Conservation (phyloP, 139 green algal genomes). For the Protoeuglena noctilucae region DNA sequence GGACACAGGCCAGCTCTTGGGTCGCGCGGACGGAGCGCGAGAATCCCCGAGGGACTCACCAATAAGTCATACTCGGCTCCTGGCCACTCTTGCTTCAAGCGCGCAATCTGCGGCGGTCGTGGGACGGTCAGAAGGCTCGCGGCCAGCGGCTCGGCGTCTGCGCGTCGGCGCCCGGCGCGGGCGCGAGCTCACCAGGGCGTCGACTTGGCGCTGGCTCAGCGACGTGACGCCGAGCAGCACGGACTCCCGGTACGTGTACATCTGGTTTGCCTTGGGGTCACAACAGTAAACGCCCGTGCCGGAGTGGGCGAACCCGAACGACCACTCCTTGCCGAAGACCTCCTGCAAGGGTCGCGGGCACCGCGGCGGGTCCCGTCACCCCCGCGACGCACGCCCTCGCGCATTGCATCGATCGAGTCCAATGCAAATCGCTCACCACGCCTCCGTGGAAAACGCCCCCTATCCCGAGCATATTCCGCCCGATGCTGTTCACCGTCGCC, state of each 20-base stretch:
- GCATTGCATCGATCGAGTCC: background rate
- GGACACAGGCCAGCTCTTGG: background rate
- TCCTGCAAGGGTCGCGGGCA: slow-evolving; percentile 3
- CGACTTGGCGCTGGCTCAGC: slow-evolving; percentile 13
- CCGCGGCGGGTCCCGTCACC: background rate
- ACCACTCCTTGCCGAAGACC: slow-evolving; percentile 38
- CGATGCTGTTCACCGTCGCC: no score
- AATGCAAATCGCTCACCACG: slow-evolving; percentile 29
- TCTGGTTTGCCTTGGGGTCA: slow-evolving; percentile 28
- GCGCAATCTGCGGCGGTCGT: no score
- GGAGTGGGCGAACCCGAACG: slow-evolving; percentile 47
- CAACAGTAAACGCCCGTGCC: slow-evolving; percentile 48
- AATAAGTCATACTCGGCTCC: no score
- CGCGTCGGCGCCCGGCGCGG: background rate
- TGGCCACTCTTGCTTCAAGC: no score
- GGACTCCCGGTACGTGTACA: slow-evolving; percentile 46
- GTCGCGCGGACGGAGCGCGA: background rate
- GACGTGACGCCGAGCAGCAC: slow-evolving; percentile 36
- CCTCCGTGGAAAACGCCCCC: slow-evolving; percentile 50
- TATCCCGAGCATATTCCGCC: no score
- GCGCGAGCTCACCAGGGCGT: background rate
- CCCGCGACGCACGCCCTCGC: background rate
- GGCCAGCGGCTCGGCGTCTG: background rate
- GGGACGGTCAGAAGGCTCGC: background rate
- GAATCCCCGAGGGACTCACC: background rate